These are phyloP conservation scores for Solanum hybrid DNA, from an alignment of 305 asterid species.

Conservation along the genomic window DNA sequence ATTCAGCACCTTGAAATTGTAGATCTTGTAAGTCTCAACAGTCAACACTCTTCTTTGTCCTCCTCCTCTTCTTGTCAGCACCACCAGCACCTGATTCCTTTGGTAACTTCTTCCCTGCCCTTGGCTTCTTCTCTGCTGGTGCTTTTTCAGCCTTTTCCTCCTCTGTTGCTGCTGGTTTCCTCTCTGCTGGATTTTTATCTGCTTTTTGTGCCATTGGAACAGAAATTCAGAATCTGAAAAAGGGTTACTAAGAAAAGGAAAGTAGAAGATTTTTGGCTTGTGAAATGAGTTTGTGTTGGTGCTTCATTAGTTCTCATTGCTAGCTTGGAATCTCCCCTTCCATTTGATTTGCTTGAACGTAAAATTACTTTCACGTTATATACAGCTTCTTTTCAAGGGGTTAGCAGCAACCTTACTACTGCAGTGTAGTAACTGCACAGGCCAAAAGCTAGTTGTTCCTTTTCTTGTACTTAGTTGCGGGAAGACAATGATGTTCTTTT, in stretches of 20 bases:
- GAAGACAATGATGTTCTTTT: neutral
- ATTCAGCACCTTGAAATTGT: neutral
- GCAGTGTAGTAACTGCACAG: neutral
- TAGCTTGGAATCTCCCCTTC: neutral
- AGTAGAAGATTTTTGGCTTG: neutral
- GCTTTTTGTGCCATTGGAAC: neutral
- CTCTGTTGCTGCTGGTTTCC: neutral
- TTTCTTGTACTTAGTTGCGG: neutral
- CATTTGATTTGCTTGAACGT: conserved; percentile 1
- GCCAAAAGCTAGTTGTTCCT: neutral
- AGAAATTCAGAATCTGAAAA: neutral
- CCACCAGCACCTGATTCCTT: neutral
- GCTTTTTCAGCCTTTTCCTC: neutral
- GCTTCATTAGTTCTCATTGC: neutral
- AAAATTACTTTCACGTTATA: neutral
- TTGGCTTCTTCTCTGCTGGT: neutral
- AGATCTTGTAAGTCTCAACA: neutral
- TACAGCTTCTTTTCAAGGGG: conserved; percentile 7
- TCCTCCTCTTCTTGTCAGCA: neutral
- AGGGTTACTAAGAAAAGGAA: neutral
- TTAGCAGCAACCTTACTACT: neutral
- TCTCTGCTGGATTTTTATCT: neutral
- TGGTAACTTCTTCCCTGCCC: neutral
- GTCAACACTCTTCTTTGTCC: neutral
- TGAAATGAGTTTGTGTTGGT: neutral